Percentiles rank a stretch among this genome's conserved stretches.
phyloP scores from a whole-genome alignment of 2,329 filamentous ascomycete genomes.

The Sarocladium strictum region DNA sequence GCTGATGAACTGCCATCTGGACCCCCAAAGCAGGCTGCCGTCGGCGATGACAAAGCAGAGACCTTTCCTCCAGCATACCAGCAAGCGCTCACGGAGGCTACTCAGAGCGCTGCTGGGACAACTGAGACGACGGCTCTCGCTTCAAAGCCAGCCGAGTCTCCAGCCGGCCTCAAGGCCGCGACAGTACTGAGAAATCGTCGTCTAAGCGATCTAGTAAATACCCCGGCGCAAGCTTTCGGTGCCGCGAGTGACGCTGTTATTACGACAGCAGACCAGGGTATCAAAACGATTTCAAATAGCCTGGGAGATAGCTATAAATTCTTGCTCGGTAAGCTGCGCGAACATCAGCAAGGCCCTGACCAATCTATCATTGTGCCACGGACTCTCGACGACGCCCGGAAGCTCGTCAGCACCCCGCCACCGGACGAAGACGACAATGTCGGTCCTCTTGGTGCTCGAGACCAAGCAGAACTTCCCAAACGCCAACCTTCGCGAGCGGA shows the following conservation, averaged over 20 bases:
- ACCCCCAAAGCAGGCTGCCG: slow-evolving; percentile 50
- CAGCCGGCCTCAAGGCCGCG: slow-evolving; percentile 37
- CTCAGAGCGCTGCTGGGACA: slow-evolving; percentile 16
- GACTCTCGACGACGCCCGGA: slow-evolving; percentile 87
- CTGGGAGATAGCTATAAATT: slow-evolving; percentile 92
- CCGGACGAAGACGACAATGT: slow-evolving; percentile 57
- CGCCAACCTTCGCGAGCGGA: slow-evolving; percentile 32
- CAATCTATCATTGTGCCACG: slow-evolving; percentile 64
- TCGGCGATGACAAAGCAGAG: slow-evolving; percentile 43
- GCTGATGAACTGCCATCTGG: slow-evolving; percentile 70
- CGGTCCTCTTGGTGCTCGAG: slow-evolving; percentile 28
- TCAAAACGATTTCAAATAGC: slow-evolving; percentile 88
- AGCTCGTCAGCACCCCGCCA: slow-evolving; percentile 71
- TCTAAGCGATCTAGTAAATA: slow-evolving; percentile 80
- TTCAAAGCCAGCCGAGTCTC: slow-evolving; percentile 30
- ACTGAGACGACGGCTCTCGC: slow-evolving; percentile 17
- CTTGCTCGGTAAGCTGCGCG: slow-evolving; percentile 79
- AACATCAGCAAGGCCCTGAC: slow-evolving; percentile 46
- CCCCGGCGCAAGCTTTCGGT: slow-evolving; percentile 73
- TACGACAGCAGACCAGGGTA: slow-evolving; percentile 80
- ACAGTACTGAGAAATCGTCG: slow-evolving; percentile 61
- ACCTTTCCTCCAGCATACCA: slow-evolving; percentile 54
- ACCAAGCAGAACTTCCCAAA: slow-evolving; percentile 19
- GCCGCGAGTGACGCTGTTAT: slow-evolving; percentile 80
- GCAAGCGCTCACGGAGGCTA: slow-evolving; percentile 33